Evolutionary conservation across 2,329 filamentous ascomycete species (phyloP), one percentile per base, ranked within the genome.

Genomic region (Grosmannia serpens): DNA sequence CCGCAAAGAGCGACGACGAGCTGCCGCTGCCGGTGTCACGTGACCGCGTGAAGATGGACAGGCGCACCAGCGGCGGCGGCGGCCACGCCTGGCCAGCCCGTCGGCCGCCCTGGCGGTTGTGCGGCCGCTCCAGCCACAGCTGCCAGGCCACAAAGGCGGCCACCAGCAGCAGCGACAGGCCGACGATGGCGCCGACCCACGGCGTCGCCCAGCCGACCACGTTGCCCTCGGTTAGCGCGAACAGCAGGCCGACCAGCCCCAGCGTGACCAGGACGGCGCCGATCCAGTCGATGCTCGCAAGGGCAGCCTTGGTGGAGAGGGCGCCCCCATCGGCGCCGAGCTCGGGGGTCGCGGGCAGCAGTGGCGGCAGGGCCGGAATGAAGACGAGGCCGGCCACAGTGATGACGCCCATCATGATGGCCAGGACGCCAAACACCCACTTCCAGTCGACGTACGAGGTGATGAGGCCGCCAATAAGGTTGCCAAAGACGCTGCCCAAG

Each of bases 201-300:
- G 84, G 76, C 0, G 78, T 81, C 9, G 70, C 68, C 86, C 86
- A 89, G 6, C 86, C 85, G 1, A 84, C 80, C 0, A 86, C 81
- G 62, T 87, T 87, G 24, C 85, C 86, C 66, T 88, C 80, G 0
- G 85, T 86, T 31, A 89, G 72, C 0, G 84, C 81, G 60, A 88
- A 86, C 41, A 88, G 74, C 11, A 89, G 74, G 0, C 82, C 77
- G 10, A 88, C 70, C 4, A 87, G 74, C 0, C 82, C 83, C 1
- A 75, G 67, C 0, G 86, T 88, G 62, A 88, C 77, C 47, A 87
- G 72, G 0, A 76, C 73, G 0, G 81, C 85, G 4, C 86, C 86
- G 11, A 84, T 69, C 85, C 85, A 88, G 69, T 89, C 86, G 2
- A 88, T 75, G 38, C 44, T 58, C 22, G 57, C 50, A 13, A 61